phyloP scores from a whole-genome alignment of 2,329 filamentous ascomycete genomes.

The Eutypella sp. region DNA sequence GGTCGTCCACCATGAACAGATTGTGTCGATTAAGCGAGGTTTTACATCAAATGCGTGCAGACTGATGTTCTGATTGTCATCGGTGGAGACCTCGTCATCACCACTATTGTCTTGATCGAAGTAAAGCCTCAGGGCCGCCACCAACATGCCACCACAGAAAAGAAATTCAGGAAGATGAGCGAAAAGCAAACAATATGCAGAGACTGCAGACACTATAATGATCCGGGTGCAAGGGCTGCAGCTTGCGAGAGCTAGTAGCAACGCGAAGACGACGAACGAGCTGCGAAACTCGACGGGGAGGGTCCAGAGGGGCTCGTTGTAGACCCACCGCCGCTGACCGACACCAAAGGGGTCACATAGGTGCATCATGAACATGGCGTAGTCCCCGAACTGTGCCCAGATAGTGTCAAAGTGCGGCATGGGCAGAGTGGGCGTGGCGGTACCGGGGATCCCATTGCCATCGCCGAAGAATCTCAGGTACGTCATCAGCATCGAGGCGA shows the following conservation, averaged over 20 bases:
- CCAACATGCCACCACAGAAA: conserved; percentile 27
- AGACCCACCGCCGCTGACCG: conserved; percentile 10
- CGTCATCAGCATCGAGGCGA: conserved; percentile 11
- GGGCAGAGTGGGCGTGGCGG: conserved; percentile 11
- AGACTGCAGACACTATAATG: conserved; percentile 10
- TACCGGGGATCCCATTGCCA: conserved; percentile 12
- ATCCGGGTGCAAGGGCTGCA: conserved; percentile 16
- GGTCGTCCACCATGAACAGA: conserved; percentile 8
- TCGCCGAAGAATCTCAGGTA: conserved; percentile 13
- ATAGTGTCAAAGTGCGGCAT: conserved; percentile 12
- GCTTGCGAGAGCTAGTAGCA: conserved; percentile 26
- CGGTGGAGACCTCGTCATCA: not conserved
- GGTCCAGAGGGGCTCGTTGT: conserved; percentile 33
- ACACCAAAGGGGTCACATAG: conserved; percentile 16
- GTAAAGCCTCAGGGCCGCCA: conserved; percentile 24
- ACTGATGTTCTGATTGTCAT: not conserved
- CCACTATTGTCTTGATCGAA: conserved; percentile 13
- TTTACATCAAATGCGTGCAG: not conserved
- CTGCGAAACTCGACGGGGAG: conserved; percentile 32
- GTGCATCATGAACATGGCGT: conserved; percentile 1
- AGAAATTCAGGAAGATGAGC: conserved; percentile 24
- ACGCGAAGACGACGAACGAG: conserved; percentile 30
- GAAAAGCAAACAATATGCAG: conserved; percentile 19
- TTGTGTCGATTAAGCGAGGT: not conserved
- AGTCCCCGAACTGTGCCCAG: conserved; percentile 17